Base-by-base conservation (phyloP, 192 early-diverging fungal genomes). In the Gonapodya sp. region DNA sequence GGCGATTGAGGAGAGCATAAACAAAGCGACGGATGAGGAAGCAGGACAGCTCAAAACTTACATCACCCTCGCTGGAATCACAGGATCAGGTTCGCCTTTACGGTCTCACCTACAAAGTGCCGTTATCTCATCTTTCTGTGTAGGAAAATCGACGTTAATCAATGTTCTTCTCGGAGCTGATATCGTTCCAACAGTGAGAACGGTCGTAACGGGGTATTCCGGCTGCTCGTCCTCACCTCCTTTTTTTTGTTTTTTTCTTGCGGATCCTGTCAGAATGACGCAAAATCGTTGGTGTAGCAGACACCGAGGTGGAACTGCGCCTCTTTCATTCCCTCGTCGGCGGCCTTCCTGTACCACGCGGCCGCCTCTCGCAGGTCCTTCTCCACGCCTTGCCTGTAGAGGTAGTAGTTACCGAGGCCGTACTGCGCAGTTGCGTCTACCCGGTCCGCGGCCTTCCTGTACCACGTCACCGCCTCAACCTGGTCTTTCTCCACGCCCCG, bases 21-120 rank as follows among this genome's bases (percentile, higher is more conserved):
- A 64, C 8, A 8, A 64, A 24, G 24, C 46, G 46, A 64, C 46
- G 46, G 46, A 64, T 64, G 46, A 64, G 46, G 46, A 64, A 64
- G 24, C 46, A 24, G 46, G 46, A 64, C 46, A 64, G 8, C 46
- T 64, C 46, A 64, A 64, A 24, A 64, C 46, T 64, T 64, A 64
- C 46, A 64, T 64, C 46, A 64, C 46, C 46, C 46, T 64, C 46
- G 46, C 46, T 64, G 46, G 46, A 64, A 64, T 64, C 46, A 64
- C 46, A 64, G 46, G 46, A 64, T 64, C 46, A 64, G 46, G 46
- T 64, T 16, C 46, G 46, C 8, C 46, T 64, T 64, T 64, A 24
- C 46, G 24, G 8, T 24, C 46, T 24, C 46, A 64, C 8, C 46
- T 64, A 64, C 24, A 24, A 8, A 64, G 46, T 64, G 46, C 8